Evolutionary conservation across 176 grass and related monocot genomes (phyloP).

Genomic region (Aegilops speltoides): DNA sequence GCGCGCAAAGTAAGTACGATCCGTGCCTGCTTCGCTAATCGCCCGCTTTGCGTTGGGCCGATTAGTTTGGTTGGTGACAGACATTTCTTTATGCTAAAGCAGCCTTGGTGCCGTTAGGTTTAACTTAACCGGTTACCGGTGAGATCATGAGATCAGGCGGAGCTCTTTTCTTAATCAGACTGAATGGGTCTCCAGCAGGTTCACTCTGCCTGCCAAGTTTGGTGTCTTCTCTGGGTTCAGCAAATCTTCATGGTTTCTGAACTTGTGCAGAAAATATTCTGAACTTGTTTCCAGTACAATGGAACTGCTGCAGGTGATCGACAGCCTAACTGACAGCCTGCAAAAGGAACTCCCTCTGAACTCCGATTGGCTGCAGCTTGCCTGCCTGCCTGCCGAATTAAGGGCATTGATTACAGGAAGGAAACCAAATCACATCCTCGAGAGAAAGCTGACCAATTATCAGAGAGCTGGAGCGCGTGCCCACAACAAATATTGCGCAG

Average conservation of each 20-base stretch:
- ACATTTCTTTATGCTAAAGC: not conserved
- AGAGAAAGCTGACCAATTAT: constrained; percentile 11
- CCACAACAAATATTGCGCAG: constrained; percentile 17
- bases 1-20: not conserved
- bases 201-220: not conserved
- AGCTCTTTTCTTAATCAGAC: not conserved
- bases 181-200: not conserved
- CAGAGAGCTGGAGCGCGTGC: not conserved
- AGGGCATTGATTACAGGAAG: not conserved
- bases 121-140: not conserved
- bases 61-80: constrained; percentile 1
- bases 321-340: not conserved
- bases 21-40: constrained; percentile 21
- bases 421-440: not conserved
- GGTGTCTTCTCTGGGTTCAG: not conserved
- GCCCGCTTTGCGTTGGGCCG: not conserved
- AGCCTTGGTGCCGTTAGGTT: constrained; percentile 16
- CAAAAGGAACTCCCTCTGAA: not conserved
- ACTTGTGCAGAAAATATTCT: not conserved
- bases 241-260: not conserved
- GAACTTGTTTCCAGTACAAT: not conserved
- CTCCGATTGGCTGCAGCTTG: not conserved
- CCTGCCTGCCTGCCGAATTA: constrained; percentile 14
- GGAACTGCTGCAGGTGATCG: not conserved
- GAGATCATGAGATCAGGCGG: constrained; percentile 11